These are phyloP conservation scores for Ogataea salicorniae DNA, from an alignment of 805 yeast species.

Conservation along the genomic window DNA sequence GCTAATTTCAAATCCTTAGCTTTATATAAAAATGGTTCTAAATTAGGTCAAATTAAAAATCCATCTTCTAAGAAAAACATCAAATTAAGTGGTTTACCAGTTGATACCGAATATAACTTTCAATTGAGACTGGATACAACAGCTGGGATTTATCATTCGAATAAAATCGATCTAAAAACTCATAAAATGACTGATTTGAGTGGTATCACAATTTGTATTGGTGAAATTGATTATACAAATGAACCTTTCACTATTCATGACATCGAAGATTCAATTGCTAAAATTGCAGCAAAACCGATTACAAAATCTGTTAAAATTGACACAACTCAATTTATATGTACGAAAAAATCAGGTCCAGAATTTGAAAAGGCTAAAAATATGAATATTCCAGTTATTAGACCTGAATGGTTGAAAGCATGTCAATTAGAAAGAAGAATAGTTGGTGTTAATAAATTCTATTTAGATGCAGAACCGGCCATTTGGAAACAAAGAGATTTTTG, in stretches of 20 bases:
- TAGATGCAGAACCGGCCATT: constrained; percentile 45
- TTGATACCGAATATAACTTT: constrained; percentile 77
- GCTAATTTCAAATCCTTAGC: constrained; percentile 72
- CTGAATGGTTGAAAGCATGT: constrained; percentile 96
- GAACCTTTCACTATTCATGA: constrained; percentile 50
- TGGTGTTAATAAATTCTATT: constrained; percentile 84
- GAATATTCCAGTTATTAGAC: constrained; percentile 90
- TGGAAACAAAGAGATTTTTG: constrained; percentile 43
- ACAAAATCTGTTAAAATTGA: constrained; percentile 75
- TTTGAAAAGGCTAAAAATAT: constrained; percentile 73
- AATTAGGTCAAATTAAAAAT: constrained; percentile 78
- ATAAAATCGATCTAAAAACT: constrained; percentile 64
- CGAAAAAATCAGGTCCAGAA: constrained; percentile 58
- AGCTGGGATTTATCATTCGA: constrained; percentile 78
- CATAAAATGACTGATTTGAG: constrained; percentile 94
- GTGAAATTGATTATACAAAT: constrained; percentile 56
- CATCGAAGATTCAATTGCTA: constrained; percentile 52
- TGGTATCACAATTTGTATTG: constrained; percentile 88
- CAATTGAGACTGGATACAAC: constrained; percentile 80
- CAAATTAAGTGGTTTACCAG: constrained; percentile 85
- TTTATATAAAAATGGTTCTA: constrained; percentile 66
- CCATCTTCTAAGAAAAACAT: constrained; percentile 76
- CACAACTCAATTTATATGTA: constrained; percentile 89
- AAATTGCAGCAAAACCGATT: constrained; percentile 80
- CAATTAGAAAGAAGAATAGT: constrained; percentile 83